Percentiles rank a stretch among this genome's conserved stretches.
Evolutionary conservation across 129 eudicot genomes (phyloP).

Genomic region (sunflower (Helianthus annuus)): DNA sequence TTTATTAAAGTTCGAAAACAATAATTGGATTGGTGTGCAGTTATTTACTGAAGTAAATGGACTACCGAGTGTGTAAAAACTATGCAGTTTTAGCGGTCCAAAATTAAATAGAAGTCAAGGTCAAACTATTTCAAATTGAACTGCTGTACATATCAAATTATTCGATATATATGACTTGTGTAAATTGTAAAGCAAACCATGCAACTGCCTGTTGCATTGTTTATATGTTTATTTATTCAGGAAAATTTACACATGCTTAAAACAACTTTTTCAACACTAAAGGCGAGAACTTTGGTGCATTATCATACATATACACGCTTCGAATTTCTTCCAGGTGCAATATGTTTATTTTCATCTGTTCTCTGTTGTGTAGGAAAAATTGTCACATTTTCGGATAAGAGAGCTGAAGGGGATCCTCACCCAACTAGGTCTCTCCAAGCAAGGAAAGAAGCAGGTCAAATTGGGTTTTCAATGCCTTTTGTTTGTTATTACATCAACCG

Average conservation of each 20-base stretch:
- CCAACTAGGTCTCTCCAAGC: slow-evolving; percentile 89
- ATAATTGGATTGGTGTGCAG: not conserved
- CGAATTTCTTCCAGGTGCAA: slow-evolving; percentile 16
- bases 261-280: not conserved
- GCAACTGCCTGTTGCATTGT: not conserved
- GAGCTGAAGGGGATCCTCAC: slow-evolving; percentile 93
- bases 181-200: not conserved
- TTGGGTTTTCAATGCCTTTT: slow-evolving; percentile 9
- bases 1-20: not conserved
- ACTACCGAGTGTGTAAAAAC: not conserved
- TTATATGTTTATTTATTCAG: not conserved
- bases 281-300: not conserved
- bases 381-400: slow-evolving; percentile 87
- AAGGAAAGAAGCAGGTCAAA: slow-evolving; percentile 95
- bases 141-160: no score
- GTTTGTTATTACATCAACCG: slow-evolving; percentile 1
- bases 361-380: slow-evolving; percentile 62
- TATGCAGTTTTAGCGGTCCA: no score
- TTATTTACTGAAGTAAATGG: not conserved
- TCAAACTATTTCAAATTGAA: no score
- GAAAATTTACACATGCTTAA: slow-evolving; percentile 10
- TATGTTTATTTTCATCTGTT: slow-evolving; percentile 5
- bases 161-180: not conserved
- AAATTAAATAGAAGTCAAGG: no score
- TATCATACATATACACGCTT: not conserved